Base-by-base conservation (phyloP, 768 basidiomycete species). In the Pholiota conissans region DNA sequence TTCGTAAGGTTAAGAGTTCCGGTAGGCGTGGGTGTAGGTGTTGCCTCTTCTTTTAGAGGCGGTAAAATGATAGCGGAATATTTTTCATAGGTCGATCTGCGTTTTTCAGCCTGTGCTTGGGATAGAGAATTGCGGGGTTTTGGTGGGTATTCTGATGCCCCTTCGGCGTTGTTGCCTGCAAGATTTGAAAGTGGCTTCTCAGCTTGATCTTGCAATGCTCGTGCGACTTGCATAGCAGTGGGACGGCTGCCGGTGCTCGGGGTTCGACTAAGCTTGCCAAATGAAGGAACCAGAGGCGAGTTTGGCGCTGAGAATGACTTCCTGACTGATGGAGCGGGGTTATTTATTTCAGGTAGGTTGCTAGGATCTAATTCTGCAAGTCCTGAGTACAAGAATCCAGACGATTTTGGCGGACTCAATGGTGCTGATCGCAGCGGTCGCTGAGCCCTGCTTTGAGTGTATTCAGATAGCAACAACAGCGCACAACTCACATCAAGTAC, bases 151-250 rank as follows among this genome's bases (percentile, higher is more conserved):
- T n/a, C 28, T 28, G 18, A 32, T 16, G 22, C 7, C 20, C 32
- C 37, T 3, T 18, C 26, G 14, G 30, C 11, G 29, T 37, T 45
- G 16, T 7, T 2, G 5, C n/a, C 18, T 27, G 37, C 27, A 24
- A 47, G 18, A 30, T 22, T 45, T 34, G 37, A 49, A 9, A 10
- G 27, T 24, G 51, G 49, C 7, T 24, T 59, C 35, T n/a, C 37
- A 10, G 42, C 52, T 22, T 50, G 60, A 28, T 80, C 76, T 30
- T 68, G 75, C 53, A 90, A 67, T 8, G 82, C 80, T 67, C 86
- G 86, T 2, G 88, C 89, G 10, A 92, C 83, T 39, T 92, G 89
- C 90, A 92, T 91, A 22, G 85, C 89, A 13, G 84, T 83, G 18
- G 87, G 83, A 58, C 91, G 76, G 52, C 81, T 84, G 14, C 88